phyloP scores from a whole-genome alignment of 2,329 filamentous ascomycete species.

The Pestalotiopsis sp. region DNA sequence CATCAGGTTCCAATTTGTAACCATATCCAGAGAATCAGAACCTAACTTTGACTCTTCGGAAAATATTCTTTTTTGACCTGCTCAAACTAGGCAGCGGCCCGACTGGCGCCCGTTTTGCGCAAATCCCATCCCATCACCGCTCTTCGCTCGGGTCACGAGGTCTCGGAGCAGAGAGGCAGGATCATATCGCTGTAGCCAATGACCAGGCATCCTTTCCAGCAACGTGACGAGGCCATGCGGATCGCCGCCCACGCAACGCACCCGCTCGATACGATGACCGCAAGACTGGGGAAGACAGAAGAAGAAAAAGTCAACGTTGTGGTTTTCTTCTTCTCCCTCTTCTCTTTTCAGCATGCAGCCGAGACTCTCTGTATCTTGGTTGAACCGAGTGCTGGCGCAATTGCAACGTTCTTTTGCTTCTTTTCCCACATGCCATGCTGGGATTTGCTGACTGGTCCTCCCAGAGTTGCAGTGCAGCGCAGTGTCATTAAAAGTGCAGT shows the following conservation, averaged over 20 bases:
- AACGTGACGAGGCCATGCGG: slow-evolving; percentile 6
- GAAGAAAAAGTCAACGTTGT: background rate
- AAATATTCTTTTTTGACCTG: background rate
- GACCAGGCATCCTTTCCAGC: background rate
- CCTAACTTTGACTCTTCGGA: background rate
- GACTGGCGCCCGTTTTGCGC: slow-evolving; percentile 3
- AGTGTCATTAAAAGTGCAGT: too few species aligned
- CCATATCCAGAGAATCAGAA: too few species aligned
- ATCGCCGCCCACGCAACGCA: background rate
- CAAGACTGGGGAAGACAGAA: background rate
- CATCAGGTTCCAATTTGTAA: background rate
- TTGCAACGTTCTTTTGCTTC: background rate
- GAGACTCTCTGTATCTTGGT: background rate
- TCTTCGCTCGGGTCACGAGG: slow-evolving; percentile 8
- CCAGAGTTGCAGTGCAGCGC: background rate
- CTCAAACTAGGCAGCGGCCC: slow-evolving; percentile 3
- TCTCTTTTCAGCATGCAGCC: background rate
- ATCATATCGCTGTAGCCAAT: background rate
- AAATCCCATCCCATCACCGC: slow-evolving; percentile 6
- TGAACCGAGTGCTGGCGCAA: background rate
- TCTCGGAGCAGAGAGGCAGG: background rate
- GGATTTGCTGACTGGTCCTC: background rate
- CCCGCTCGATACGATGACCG: background rate
- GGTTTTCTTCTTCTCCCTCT: background rate
- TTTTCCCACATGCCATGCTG: background rate